Evolutionary conservation across 2,329 filamentous ascomycete genomes (phyloP).

Genomic region (Pseudonectria buxi): DNA sequence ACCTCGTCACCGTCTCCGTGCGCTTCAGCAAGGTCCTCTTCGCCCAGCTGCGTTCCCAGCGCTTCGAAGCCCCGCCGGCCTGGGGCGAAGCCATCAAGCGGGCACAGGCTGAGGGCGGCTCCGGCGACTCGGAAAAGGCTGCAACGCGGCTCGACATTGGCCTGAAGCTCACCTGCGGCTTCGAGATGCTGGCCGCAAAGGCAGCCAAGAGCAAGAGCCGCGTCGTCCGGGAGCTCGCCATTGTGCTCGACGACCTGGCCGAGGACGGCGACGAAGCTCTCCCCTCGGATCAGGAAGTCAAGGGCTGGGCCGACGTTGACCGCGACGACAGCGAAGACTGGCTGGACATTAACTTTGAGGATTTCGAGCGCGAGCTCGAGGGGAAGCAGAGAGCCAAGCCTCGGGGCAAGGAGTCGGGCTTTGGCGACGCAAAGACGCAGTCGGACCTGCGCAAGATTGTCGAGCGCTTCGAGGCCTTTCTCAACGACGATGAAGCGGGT

Average conservation of each 20-base stretch:
- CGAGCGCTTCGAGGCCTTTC: constrained; percentile 82
- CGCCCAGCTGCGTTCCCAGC: constrained; percentile 82
- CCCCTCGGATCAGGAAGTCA: constrained; percentile 68
- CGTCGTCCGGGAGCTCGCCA: constrained; percentile 64
- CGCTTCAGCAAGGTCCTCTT: constrained; percentile 85
- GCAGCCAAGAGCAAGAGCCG: constrained; percentile 62
- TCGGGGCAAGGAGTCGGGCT: constrained; percentile 34
- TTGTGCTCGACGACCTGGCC: constrained; percentile 69
- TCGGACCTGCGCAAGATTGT: constrained; percentile 85
- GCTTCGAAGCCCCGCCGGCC: constrained; percentile 59
- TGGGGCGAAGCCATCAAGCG: constrained; percentile 34
- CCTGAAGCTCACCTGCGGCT: constrained; percentile 85
- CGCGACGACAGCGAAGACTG: constrained; percentile 81
- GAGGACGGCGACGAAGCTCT: constrained; percentile 61
- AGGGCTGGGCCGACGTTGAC: constrained; percentile 53
- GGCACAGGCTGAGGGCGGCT: constrained; percentile 10
- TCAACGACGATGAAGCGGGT: constrained; percentile 79
- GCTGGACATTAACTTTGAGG: constrained; percentile 85
- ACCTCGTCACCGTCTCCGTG: constrained; percentile 72
- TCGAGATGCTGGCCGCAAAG: constrained; percentile 76
- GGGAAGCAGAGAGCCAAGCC: constrained; percentile 35
- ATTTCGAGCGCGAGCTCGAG: constrained; percentile 76
- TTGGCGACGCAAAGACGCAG: constrained; percentile 62
- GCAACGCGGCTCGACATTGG: constrained; percentile 55
- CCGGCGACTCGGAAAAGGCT: constrained; percentile 10